Base-by-base conservation (phyloP, 495 filamentous ascomycete species). In the Xylaria curta region DNA sequence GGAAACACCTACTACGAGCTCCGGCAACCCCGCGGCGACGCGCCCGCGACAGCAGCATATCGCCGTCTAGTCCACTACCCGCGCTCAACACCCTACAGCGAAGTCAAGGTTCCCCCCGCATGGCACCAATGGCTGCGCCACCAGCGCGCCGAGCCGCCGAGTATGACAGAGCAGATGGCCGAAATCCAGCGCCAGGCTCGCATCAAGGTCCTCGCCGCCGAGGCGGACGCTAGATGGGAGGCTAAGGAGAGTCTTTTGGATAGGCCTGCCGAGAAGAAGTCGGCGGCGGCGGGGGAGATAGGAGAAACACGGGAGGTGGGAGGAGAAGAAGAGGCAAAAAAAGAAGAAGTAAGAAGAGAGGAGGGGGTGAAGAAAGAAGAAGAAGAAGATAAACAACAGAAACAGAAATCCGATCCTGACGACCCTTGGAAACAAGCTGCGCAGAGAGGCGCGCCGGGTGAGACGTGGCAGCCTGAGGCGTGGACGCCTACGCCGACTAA, bases 71-170 rank as follows among this genome's bases (percentile, higher is more conserved):
- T 97, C n/a, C 83, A 90, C 70, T 93, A 82, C 74, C 85, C 83
- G 0, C 82, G 84, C 0, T 83, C 84, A 62, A 88, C 87, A 2
- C 91, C 93, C 74, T 88, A 87, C 79, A 85, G 84, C 75, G 91
- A 95, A 64, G 88, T 97, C 40, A 68, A 71, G 9, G 78, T 85
- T 69, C 74, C 83, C 82, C 92, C 95, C 1, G 90, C 92, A 83
- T 99, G 96, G 96, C 93, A 95, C 80, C 95, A 98, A 79, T 99
- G 96, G 96, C 90, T 99, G 15, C 93, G 97, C 47, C 88, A 97
- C 74, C 92, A 93, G 10, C 92, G 96, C 5, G 21, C 76, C 8
- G 78, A 88, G 8, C 85, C 97, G 0, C 96, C 96, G 0, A 89
- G 88, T 0, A 81, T 97, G 21, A 74, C 84, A 21, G 96, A 99